Percentiles rank a stretch among this genome's conserved stretches.
phyloP scores from a whole-genome alignment of 306 rosid species.

The Fragaria nilgerrensis region DNA sequence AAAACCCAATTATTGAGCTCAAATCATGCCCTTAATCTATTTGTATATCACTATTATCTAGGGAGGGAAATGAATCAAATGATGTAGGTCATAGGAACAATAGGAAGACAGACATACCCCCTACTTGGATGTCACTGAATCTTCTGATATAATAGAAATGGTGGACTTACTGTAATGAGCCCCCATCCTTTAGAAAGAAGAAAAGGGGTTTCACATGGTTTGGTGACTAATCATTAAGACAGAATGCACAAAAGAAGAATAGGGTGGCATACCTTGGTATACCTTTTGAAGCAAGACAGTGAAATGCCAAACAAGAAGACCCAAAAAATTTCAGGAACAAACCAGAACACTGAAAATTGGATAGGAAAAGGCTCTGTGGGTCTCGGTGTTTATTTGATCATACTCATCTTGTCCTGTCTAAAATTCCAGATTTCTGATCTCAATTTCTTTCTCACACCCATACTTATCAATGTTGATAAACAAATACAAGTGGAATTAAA shows the following conservation, averaged over 20 bases:
- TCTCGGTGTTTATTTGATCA: conserved; percentile 19
- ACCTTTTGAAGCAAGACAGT: conserved; percentile 18
- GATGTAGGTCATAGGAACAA: not conserved
- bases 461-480: conserved; percentile 5
- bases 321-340: conserved; percentile 14
- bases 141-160: conserved; percentile 19
- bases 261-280: not conserved
- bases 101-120: conserved; percentile 27
- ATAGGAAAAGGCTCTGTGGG: conserved; percentile 16
- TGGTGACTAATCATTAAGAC: conserved; percentile 37
- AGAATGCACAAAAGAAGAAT: conserved; percentile 23
- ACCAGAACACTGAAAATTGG: conserved; percentile 12
- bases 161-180: conserved; percentile 14
- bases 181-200: not conserved
- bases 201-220: conserved; percentile 26
- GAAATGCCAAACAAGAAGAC: conserved; percentile 33
- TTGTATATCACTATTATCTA: not conserved
- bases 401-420: conserved; percentile 9
- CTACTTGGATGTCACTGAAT: conserved; percentile 12
- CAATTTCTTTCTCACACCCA: conserved; percentile 12
- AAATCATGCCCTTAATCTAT: not conserved
- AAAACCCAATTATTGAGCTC: not conserved
- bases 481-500: conserved; percentile 30
- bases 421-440: conserved; percentile 25
- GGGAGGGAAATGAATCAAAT: not conserved